Evolutionary conservation across 2,329 filamentous ascomycete genomes (phyloP).

Genomic region (Monosporascus sp.): DNA sequence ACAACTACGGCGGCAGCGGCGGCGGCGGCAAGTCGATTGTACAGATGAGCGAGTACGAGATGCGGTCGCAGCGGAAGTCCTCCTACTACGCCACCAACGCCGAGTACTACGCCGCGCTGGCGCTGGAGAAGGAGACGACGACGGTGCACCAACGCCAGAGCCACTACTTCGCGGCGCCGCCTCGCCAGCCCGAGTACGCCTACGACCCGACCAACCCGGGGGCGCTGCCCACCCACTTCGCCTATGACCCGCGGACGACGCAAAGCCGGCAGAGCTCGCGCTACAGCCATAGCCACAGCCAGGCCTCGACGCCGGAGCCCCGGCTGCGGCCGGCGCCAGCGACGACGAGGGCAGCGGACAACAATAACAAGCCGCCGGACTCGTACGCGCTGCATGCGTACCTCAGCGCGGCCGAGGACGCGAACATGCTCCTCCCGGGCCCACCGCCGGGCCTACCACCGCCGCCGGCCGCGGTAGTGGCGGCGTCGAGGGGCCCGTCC

Average conservation of each 20-base stretch:
- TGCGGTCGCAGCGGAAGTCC: constrained; percentile 16
- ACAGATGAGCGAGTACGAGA: constrained; percentile 20
- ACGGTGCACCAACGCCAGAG: not conserved
- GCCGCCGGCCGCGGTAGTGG: not conserved
- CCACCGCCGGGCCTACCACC: constrained; percentile 15
- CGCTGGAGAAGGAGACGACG: constrained; percentile 26
- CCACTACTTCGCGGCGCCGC: not conserved
- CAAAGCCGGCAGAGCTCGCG: constrained; percentile 22
- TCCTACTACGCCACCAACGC: constrained; percentile 24
- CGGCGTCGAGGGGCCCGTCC: no score
- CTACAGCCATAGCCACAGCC: not conserved
- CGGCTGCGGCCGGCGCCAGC: constrained; percentile 6
- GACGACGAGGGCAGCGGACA: constrained; percentile 5
- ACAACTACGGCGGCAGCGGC: not conserved
- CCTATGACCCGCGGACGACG: constrained; percentile 37
- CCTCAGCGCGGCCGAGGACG: constrained; percentile 26
- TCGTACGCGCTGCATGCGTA: constrained; percentile 33
- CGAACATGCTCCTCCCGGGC: constrained; percentile 6
- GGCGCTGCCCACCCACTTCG: constrained; percentile 42
- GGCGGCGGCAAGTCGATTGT: constrained; percentile 1
- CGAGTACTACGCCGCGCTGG: constrained; percentile 33
- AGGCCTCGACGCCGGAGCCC: constrained; percentile 7
- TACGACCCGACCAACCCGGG: constrained; percentile 19
- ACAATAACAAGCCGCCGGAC: constrained; percentile 10
- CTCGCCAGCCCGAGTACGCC: constrained; percentile 17